Evolutionary conservation across 352 stramenopile genomes (phyloP).

Genomic region (Phytophthora pseudosyringae): DNA sequence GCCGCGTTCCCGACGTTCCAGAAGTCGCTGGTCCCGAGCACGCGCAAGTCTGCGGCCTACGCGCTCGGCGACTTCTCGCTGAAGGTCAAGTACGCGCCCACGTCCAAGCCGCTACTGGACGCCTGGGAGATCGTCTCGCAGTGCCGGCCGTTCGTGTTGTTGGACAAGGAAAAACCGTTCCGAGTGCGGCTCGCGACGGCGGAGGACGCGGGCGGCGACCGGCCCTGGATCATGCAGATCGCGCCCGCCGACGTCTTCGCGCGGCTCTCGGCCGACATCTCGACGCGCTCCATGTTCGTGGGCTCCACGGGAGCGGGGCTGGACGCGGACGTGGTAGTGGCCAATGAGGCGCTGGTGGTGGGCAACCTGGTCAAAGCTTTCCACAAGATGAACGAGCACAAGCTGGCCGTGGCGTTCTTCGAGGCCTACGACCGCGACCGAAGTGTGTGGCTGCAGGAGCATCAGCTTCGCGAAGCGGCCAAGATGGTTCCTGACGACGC

Average conservation of each 20-base stretch:
- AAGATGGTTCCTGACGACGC: not conserved
- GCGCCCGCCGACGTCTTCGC: constrained; percentile 43
- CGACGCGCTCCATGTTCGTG: constrained; percentile 33
- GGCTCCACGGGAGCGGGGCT: constrained; percentile 17
- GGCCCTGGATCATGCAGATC: constrained; percentile 40
- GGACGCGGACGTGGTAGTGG: constrained; percentile 29
- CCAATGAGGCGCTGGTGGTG: constrained; percentile 41
- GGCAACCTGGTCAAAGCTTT: constrained; percentile 36
- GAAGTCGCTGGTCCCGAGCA: not conserved
- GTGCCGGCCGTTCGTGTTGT: constrained; percentile 39
- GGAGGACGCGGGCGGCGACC: constrained; percentile 1
- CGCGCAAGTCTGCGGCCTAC: constrained; percentile 11
- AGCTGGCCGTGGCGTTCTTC: constrained; percentile 40
- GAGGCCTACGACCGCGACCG: constrained; percentile 42
- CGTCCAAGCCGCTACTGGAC: constrained; percentile 28
- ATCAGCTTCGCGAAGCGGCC: constrained; percentile 30
- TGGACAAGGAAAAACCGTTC: constrained; percentile 17
- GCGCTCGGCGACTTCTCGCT: constrained; percentile 36
- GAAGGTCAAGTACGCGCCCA: constrained; percentile 18
- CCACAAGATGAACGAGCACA: constrained; percentile 28
- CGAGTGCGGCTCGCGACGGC: constrained; percentile 13
- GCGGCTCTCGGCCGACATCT: constrained; percentile 26
- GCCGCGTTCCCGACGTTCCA: constrained; percentile 11
- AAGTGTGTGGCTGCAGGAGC: constrained; percentile 40
- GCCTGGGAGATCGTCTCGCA: constrained; percentile 38